Conservation (phyloP, 2,329 filamentous ascomycete genomes). For the Xylariaceae sp. region DNA sequence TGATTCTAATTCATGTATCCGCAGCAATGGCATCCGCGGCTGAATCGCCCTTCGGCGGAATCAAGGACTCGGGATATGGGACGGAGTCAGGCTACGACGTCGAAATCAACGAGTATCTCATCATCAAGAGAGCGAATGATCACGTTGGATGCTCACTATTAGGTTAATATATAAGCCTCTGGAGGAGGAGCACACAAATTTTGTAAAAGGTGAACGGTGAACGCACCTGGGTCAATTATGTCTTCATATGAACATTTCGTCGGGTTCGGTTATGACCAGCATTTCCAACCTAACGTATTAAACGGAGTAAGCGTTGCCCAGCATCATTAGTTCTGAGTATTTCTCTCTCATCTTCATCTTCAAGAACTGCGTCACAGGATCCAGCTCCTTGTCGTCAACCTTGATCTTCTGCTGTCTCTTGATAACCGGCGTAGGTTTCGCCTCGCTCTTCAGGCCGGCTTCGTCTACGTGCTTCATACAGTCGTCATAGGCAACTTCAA, state of each 20-base stretch:
- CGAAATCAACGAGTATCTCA: constrained; percentile 42
- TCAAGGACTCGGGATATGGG: constrained; percentile 44
- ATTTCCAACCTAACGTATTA: background rate
- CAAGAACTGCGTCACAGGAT: constrained; percentile 6
- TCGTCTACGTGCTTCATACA: constrained; percentile 21
- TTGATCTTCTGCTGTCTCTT: background rate
- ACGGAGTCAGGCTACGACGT: constrained; percentile 46
- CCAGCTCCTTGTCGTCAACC: background rate
- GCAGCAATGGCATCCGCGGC: constrained; percentile 37
- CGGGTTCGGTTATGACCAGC: background rate
- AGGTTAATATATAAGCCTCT: background rate
- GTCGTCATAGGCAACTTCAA: constrained; percentile 20
- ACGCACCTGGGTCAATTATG: background rate
- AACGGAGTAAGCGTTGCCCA: background rate
- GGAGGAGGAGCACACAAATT: background rate
- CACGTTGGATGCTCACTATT: constrained; percentile 38
- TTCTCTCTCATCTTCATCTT: constrained; percentile 11
- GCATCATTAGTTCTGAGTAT: constrained; percentile 12
- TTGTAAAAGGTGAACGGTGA: background rate
- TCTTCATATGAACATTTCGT: background rate
- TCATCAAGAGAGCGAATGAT: constrained; percentile 42
- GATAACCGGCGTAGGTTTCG: background rate
- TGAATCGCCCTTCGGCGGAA: constrained; percentile 43
- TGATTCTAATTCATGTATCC: background rate
- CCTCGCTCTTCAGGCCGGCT: constrained; percentile 11